Evolutionary conservation across 306 rosid species (phyloP), one percentile per base, ranked within the genome.

Genomic region (Cicer pinnatifidum): DNA sequence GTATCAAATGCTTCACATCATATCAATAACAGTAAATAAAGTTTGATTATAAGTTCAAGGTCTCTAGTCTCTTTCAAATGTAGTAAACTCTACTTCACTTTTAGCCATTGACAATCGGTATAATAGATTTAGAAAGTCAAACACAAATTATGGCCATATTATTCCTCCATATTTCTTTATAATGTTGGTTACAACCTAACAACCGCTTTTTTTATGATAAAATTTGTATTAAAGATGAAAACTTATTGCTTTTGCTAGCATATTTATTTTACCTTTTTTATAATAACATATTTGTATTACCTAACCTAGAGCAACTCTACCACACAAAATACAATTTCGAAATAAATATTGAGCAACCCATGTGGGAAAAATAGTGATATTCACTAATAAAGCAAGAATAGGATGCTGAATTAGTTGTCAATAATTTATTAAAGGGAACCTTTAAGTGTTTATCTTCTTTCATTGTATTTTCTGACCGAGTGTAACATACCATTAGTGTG

Each of bases 261-360:
- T 59, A 33, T 59, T 39, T 64, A 13, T 71, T 64, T 43, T 78
- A 81, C 90, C 90, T 79, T 28, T 28, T 28, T 3, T 3, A 28
- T 28, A 3, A 28, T 28, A 28, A 28, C 35, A 3, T 52, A 74
- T 59, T 39, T 59, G 17, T 71, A 68, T 48, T 78, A 81, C 90
- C 90, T 79, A 84, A 77, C 86, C 75, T 58, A 68, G 16, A 69
- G 64, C 66, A 73, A 82, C 67, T 76, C 75, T 76, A 58, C 73
- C 67, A 44, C 66, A 67, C 52, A 75, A 74, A 71, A 51, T 51
- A 51, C 43, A 76, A 72, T 41, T 53, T 57, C 35, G 62, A 28
- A 51, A 79, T 64, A 33, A 56, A 56, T 63, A 46, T 9, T 58
- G 5, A 77, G 80, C 83, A 62, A 38, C 73, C 78, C 81, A 71